A percentile compares a stretch with the other conserved stretches of the same genome.
phyloP scores from a whole-genome alignment of 2,329 filamentous ascomycete genomes.

The Penicillium sp. region DNA sequence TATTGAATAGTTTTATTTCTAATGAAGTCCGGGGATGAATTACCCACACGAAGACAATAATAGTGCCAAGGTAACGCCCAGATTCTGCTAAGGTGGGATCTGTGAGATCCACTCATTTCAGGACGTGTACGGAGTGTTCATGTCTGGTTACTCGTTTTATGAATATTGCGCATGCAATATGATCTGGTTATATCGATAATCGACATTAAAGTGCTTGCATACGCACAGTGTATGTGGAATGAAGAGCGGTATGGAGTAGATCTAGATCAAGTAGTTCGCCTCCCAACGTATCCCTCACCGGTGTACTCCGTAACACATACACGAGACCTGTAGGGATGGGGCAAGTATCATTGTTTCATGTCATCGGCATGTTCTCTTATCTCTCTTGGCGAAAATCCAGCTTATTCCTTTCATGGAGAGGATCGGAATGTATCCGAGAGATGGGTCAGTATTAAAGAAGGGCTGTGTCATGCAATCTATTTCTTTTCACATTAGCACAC shows the following conservation, averaged over 20 bases:
- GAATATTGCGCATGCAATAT: background rate
- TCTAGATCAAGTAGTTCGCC: background rate
- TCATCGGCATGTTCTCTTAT: slow-evolving; percentile 2
- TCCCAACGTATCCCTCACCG: background rate
- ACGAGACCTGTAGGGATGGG: background rate
- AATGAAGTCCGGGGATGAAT: background rate
- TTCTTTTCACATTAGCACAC: background rate
- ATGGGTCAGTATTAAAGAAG: slow-evolving; percentile 3
- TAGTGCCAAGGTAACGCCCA: slow-evolving; percentile 4
- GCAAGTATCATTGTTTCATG: slow-evolving; percentile 3
- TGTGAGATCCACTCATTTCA: slow-evolving; percentile 7
- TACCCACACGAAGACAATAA: background rate
- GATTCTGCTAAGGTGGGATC: background rate
- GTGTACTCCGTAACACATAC: background rate
- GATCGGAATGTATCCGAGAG: slow-evolving; percentile 13
- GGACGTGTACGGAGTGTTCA: background rate
- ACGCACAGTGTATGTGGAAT: background rate
- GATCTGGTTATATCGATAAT: no score
- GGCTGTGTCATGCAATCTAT: background rate
- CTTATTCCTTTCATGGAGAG: background rate
- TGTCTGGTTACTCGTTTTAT: background rate
- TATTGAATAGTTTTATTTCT: background rate
- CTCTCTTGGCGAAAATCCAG: slow-evolving; percentile 5
- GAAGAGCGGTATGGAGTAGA: background rate
- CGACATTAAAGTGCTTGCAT: background rate